phyloP scores from a whole-genome alignment of 345 rosid species.

The Passiflora organensis region DNA sequence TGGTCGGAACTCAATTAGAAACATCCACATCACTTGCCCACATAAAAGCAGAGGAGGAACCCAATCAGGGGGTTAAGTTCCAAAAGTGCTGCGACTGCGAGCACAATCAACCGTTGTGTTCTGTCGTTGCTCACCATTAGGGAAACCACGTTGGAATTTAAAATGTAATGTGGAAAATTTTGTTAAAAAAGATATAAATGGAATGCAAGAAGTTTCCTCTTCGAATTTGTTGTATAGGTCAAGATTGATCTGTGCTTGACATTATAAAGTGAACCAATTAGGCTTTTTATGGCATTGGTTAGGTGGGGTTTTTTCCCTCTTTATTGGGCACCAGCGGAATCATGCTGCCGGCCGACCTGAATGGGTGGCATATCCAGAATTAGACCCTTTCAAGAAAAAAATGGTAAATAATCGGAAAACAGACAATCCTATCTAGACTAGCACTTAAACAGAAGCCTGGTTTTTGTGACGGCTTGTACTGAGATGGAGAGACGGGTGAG shows the following conservation, averaged over 20 bases:
- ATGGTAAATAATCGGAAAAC: no score
- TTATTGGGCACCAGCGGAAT: no score
- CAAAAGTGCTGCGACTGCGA: conserved; percentile 14
- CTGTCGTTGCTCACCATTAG: conserved; percentile 31
- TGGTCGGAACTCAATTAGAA: conserved; percentile 31
- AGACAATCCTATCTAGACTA: no score
- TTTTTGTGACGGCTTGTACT: no score
- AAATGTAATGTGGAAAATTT: neutral
- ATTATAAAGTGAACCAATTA: conserved; percentile 3
- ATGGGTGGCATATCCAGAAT: no score
- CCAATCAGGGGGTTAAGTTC: neutral
- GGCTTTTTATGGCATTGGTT: conserved; percentile 3
- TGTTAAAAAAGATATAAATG: no score
- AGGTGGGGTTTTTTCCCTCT: no score
- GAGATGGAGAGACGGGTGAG: no score
- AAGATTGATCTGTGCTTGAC: conserved; percentile 3
- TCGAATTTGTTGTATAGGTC: neutral
- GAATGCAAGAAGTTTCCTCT: neutral
- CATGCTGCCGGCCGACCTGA: no score
- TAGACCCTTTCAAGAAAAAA: no score
- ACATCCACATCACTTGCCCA: conserved; percentile 33
- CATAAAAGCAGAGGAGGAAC: neutral
- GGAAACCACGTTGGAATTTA: conserved; percentile 24
- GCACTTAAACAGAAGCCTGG: no score
- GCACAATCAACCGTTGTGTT: conserved; percentile 18